Conservation (phyloP, 1,284 basidiomycete species). For the Athelia sp. region DNA sequence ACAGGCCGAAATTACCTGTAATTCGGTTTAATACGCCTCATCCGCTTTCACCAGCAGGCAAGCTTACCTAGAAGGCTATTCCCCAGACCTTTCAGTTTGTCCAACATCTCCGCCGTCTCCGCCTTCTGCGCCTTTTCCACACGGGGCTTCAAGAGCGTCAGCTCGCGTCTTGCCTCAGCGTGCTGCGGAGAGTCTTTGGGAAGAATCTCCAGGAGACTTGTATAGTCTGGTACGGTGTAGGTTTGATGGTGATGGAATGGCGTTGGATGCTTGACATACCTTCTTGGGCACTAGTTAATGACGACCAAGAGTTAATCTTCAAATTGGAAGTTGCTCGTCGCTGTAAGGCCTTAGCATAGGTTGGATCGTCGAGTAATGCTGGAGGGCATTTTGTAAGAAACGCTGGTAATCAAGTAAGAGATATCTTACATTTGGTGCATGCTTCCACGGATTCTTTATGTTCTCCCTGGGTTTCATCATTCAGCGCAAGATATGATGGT, state of each 20-base stretch:
- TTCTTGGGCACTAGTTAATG: constrained; percentile 78
- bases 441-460: constrained; percentile 72
- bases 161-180: constrained; percentile 41
- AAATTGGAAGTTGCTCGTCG: constrained; percentile 85
- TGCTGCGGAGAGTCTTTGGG: constrained; percentile 51
- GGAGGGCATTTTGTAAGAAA: constrained; percentile 6
- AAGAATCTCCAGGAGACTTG: constrained; percentile 57
- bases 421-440: constrained; percentile 78
- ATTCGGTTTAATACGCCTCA: not conserved
- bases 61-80: constrained; percentile 83
- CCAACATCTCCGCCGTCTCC: constrained; percentile 91
- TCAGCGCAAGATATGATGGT: too few relatives aligned
- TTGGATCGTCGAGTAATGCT: constrained; percentile 84
- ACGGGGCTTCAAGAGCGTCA: constrained; percentile 58
- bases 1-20: constrained; percentile 79
- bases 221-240: constrained; percentile 65
- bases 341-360: constrained; percentile 85
- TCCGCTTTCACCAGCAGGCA: not conserved
- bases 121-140: constrained; percentile 74
- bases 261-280: constrained; percentile 50
- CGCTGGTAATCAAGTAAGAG: constrained; percentile 3
- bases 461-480: constrained; percentile 71
- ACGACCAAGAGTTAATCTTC: constrained; percentile 75
- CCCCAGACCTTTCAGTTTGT: constrained; percentile 89
- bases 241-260: too few relatives aligned